phyloP scores from a whole-genome alignment of 805 yeast species.

The Starmerella apis region DNA sequence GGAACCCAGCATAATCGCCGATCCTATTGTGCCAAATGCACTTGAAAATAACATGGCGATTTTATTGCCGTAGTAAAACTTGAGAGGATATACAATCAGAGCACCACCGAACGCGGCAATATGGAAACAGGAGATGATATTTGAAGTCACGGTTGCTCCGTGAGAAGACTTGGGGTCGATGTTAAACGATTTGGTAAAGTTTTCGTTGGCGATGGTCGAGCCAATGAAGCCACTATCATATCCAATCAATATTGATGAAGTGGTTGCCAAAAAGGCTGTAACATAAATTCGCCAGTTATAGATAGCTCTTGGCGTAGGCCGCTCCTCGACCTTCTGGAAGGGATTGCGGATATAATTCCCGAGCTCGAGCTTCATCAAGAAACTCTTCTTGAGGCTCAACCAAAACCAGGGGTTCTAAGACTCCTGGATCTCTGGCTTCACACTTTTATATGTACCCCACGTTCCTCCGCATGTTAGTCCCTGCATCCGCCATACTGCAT shows the following conservation, averaged over 20 bases:
- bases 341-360: slow-evolving; percentile 9
- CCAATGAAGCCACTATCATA: slow-evolving; percentile 16
- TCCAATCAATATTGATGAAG: slow-evolving; percentile 13
- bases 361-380: not conserved
- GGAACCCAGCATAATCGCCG: slow-evolving; percentile 13
- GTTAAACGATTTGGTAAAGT: slow-evolving; percentile 3
- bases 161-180: slow-evolving; percentile 1
- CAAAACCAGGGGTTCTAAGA: not conserved
- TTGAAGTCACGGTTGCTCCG: slow-evolving; percentile 11
- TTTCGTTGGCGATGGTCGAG: slow-evolving; percentile 7
- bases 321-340: slow-evolving; percentile 12
- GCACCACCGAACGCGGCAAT: slow-evolving; percentile 17
- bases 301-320: slow-evolving; percentile 12
- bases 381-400: not conserved
- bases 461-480: slow-evolving; percentile 3
- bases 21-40: slow-evolving; percentile 9
- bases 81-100: slow-evolving; percentile 8
- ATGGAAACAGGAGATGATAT: slow-evolving; percentile 14
- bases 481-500: not conserved
- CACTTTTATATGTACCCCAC: slow-evolving; percentile 1
- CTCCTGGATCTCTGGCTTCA: not conserved
- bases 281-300: slow-evolving; percentile 16
- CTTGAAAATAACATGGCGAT: slow-evolving; percentile 8
- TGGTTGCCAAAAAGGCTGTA: slow-evolving; percentile 12
- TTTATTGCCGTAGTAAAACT: slow-evolving; percentile 10